Evolutionary conservation across 2,329 filamentous ascomycete species (phyloP).

Genomic region (Samsoniella hepiali): DNA sequence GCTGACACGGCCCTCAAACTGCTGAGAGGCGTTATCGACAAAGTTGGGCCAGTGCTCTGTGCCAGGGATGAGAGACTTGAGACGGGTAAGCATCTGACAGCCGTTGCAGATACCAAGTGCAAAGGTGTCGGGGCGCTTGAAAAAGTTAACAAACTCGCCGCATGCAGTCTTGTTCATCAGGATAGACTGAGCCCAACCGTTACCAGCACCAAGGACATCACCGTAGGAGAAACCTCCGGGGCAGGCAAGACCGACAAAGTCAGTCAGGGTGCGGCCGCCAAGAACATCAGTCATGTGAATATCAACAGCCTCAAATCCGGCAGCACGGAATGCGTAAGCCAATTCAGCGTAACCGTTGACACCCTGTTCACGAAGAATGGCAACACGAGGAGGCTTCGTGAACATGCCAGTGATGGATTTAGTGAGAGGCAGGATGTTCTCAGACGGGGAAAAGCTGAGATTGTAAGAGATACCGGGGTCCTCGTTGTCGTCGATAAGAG

Average conservation of each 20-base stretch:
- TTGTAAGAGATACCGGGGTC: constrained; percentile 85
- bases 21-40: constrained; percentile 77
- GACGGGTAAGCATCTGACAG: constrained; percentile 85
- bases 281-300: constrained; percentile 96
- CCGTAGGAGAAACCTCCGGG: constrained; percentile 97
- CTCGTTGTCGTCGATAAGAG: constrained; percentile 66
- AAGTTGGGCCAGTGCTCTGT: constrained; percentile 81
- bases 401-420: constrained; percentile 50
- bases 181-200: constrained; percentile 94
- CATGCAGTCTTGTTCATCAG: constrained; percentile 76
- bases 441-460: constrained; percentile 74
- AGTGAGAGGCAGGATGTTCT: constrained; percentile 65
- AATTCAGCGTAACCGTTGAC: constrained; percentile 97
- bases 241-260: constrained; percentile 86
- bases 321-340: constrained; percentile 90
- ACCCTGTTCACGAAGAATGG: constrained; percentile 91
- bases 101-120: constrained; percentile 94
- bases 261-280: constrained; percentile 71
- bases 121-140: constrained; percentile 85
- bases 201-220: constrained; percentile 80
- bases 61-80: constrained; percentile 81
- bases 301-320: constrained; percentile 88
- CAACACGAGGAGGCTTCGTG: constrained; percentile 67
- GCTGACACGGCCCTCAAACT: constrained; percentile 83
- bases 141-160: constrained; percentile 79